Percentiles rank a stretch among this genome's conserved stretches.
Evolutionary conservation across 108 stramenopile genomes (phyloP).

Genomic region (Cylindrotheca closterium): DNA sequence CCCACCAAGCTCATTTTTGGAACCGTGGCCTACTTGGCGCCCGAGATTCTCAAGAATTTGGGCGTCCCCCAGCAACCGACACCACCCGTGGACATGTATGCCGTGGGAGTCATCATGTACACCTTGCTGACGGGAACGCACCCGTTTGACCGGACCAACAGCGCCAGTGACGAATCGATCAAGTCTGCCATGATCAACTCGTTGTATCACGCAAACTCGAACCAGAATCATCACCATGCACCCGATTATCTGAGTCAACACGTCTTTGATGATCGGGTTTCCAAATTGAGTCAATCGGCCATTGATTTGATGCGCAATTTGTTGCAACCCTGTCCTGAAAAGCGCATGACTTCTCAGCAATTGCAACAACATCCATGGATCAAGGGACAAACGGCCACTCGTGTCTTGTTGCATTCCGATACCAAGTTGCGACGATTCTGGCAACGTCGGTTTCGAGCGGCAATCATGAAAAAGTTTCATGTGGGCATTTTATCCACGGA

Average conservation of each 20-base stretch:
- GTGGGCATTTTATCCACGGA: constrained; percentile 35
- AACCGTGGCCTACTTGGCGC: constrained; percentile 30
- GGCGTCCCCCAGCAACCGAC: constrained; percentile 2
- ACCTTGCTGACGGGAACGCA: constrained; percentile 75
- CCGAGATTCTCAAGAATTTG: constrained; percentile 13
- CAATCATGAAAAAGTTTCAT: constrained; percentile 20
- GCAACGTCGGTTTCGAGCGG: constrained; percentile 11
- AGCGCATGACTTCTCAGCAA: constrained; percentile 12
- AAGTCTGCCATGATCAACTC: neutral
- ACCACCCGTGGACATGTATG: constrained; percentile 77
- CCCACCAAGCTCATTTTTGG: constrained; percentile 12
- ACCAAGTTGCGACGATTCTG: constrained; percentile 8
- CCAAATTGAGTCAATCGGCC: constrained; percentile 16
- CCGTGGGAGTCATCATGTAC: constrained; percentile 88
- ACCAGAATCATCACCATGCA: neutral
- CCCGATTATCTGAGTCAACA: constrained; percentile 6
- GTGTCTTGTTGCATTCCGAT: constrained; percentile 2
- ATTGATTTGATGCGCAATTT: constrained; percentile 21
- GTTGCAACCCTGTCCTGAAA: constrained; percentile 28
- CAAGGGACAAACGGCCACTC: constrained; percentile 24
- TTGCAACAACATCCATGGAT: constrained; percentile 39
- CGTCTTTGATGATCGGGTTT: constrained; percentile 33
- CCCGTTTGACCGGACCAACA: constrained; percentile 13
- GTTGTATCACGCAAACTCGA: neutral
- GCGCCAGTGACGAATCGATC: neutral